phyloP scores from a whole-genome alignment of 1,284 basidiomycete species.

The Ganoderma lingzhi region DNA sequence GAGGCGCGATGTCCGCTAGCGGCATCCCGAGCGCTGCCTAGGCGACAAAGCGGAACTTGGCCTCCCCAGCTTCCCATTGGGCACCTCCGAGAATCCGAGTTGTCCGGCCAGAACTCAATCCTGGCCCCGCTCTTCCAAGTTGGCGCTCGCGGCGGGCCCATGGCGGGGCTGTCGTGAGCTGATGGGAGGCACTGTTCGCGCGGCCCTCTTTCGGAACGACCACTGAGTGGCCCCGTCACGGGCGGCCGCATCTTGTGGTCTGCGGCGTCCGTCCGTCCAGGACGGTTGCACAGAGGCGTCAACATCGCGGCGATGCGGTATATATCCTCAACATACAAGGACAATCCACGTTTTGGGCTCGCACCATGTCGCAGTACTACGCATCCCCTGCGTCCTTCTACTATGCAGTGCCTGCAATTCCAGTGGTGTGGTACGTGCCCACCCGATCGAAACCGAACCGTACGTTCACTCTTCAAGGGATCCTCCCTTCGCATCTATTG shows the following conservation, averaged over 20 bases:
- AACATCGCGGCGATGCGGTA: background rate
- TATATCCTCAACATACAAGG: background rate
- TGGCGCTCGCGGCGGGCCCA: background rate
- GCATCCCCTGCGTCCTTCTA: background rate
- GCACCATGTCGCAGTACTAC: background rate
- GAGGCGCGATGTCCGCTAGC: background rate
- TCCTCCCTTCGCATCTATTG: background rate
- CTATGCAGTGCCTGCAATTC: background rate
- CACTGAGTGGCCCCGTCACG: background rate
- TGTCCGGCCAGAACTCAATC: background rate
- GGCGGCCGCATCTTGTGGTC: background rate
- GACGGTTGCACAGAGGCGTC: background rate
- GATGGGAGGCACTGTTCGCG: background rate
- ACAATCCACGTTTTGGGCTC: background rate
- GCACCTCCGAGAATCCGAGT: background rate
- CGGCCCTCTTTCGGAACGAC: background rate
- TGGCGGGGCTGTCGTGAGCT: background rate
- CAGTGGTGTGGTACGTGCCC: background rate
- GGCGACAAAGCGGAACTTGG: background rate
- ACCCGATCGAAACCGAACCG: background rate
- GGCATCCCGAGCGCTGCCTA: background rate
- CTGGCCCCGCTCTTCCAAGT: background rate
- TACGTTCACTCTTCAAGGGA: background rate
- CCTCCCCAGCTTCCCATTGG: background rate
- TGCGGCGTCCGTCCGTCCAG: background rate